These are phyloP conservation scores for Arxiozyma bovina DNA, from an alignment of 1,139 yeast genomes.

Conservation along the genomic window DNA sequence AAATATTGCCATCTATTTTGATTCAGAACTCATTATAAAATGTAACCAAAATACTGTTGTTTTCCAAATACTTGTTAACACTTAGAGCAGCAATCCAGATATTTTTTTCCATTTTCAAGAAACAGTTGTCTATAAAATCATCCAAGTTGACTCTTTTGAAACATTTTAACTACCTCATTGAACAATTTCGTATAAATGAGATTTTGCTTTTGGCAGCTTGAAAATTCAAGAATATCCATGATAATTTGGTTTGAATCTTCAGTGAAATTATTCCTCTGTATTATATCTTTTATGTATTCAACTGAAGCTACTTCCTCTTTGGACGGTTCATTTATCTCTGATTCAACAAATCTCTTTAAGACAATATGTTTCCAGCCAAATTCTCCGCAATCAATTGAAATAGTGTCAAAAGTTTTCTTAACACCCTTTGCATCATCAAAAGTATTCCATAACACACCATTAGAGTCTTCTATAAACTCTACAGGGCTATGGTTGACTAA, in stretches of 20 bases:
- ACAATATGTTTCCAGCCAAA: slow-evolving; percentile 1
- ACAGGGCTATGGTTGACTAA: background rate
- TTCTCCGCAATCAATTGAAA: background rate
- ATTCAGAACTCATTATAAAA: too few species aligned
- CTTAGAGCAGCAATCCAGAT: too few species aligned
- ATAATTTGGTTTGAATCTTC: too few species aligned
- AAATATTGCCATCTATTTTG: too few species aligned
- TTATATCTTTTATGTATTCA: too few species aligned
- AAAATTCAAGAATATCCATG: too few species aligned
- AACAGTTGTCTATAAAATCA: background rate
- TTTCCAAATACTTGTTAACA: too few species aligned
- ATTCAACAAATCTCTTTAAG: background rate
- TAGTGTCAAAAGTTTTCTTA: background rate
- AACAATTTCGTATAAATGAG: background rate
- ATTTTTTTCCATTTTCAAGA: too few species aligned
- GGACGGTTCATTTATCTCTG: too few species aligned
- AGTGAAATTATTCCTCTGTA: too few species aligned
- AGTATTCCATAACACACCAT: background rate
- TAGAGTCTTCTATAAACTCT: background rate
- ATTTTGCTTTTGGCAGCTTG: background rate
- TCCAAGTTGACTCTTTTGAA: background rate
- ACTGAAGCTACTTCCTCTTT: too few species aligned
- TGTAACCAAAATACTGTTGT: too few species aligned
- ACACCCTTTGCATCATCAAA: background rate
- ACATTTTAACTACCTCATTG: background rate